Evolutionary conservation across 768 basidiomycete species (phyloP), one percentile per base, ranked within the genome.

Genomic region (Tephrocybe sp.): DNA sequence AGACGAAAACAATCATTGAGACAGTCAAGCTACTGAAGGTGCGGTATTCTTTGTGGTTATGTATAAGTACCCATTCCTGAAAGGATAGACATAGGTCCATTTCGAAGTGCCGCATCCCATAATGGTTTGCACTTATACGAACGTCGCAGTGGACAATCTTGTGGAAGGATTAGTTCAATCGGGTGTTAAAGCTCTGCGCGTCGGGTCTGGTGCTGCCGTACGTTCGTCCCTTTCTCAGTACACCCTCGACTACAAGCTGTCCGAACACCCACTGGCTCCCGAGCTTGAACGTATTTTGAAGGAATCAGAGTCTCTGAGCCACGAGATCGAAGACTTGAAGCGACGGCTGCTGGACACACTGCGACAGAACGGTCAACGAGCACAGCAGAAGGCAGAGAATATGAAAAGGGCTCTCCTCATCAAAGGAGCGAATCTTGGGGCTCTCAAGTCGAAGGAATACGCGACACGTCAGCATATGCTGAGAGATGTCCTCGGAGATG

Each of bases 71-170:
- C 33, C 13, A 34, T 23, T 23, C 29, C 39, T 27, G 13, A 21
- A 53, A 22, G 16, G n/a, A 51, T 54, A 44, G 18, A 24, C 47
- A 5, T 61, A 91, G 85, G 63, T 69, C 3, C 82, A 91, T 60
- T 97, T 94, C 63, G 75, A 86, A 64, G 83, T 94, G 9, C 80
- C 88, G 4, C 80, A 88, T 29, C 92, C 92, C 1, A 73, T 95
- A 33, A 78, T 97, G 12, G 86, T 95, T n/a, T 91, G 90, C 64
- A 94, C 94, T 0, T 95, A 90, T 62, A 97, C 94, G 33, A 94
- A 97, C 57, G 89, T 83, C 16, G 93, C 94, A 0, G 91, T 94
- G 16, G 93, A 97, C 62, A 91, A 94, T 57, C 81, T 97, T 8
- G 82, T 94, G 30, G 84, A 87, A 60, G 88, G 88, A 0, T 73